A percentile compares a stretch with the other conserved stretches of the same genome.
Evolutionary conservation across 805 yeast species (phyloP).

Genomic region (Sungouiozyma ichnusensis): DNA sequence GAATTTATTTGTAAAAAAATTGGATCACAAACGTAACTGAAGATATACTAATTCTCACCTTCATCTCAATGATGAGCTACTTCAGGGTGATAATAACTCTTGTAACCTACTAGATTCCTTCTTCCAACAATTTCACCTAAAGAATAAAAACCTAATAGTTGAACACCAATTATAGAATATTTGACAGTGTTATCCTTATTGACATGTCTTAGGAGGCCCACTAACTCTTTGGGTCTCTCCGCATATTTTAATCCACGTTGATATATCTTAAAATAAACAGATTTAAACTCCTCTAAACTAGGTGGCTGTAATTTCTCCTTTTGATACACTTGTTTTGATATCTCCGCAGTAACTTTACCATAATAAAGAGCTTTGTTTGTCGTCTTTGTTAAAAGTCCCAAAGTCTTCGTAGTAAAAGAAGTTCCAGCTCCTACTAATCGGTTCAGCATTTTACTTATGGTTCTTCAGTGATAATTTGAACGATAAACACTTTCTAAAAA

Average conservation of each 20-base stretch:
- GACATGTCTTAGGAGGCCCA: conserved; percentile 32
- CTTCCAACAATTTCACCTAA: conserved; percentile 96
- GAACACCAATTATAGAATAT: conserved; percentile 69
- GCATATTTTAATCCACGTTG: conserved; percentile 34
- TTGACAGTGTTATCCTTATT: conserved; percentile 49
- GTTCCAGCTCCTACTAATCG: conserved; percentile 22
- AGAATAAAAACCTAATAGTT: conserved; percentile 82
- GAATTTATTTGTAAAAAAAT: background rate
- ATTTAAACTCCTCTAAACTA: conserved; percentile 59
- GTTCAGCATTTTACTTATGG: conserved; percentile 14
- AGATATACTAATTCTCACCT: background rate
- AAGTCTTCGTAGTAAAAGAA: conserved; percentile 20
- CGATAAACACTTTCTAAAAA: background rate
- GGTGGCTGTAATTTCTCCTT: conserved; percentile 95
- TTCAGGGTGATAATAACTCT: conserved; percentile 17
- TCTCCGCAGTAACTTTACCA: conserved; percentile 46
- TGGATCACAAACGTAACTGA: background rate
- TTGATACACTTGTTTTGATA: conserved; percentile 58
- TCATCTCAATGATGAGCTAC: too few species aligned
- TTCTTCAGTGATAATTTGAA: background rate
- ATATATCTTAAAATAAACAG: conserved; percentile 52
- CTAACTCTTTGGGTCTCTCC: conserved; percentile 51
- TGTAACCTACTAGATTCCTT: conserved; percentile 85
- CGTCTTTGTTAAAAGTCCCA: conserved; percentile 37
- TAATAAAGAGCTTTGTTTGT: conserved; percentile 55